Evolutionary conservation across 441 rosid species (phyloP), one percentile per base, ranked within the genome.

Genomic region (Viola pubescens): DNA sequence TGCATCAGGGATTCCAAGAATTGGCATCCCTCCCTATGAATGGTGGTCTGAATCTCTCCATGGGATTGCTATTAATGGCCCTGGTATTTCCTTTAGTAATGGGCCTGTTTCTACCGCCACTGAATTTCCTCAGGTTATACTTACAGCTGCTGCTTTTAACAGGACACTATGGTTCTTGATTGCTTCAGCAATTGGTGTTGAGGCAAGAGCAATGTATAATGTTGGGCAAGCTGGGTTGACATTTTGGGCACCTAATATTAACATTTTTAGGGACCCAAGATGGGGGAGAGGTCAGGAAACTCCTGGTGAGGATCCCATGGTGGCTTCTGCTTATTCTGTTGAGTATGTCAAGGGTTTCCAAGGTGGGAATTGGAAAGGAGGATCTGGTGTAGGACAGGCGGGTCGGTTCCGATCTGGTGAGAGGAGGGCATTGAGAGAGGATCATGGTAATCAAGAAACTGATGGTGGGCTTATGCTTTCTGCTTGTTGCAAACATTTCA

Each of bases 201-300:
- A 92, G 72, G 98, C 90, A 43, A 77, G 98, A 67, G 98, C 97
- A 11, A 92, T 92, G 98, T 86, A 89, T 65, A 92, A 92, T 46
- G 90, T 91, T 1, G 98, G 97, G 4, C 61, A 59, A 69, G 96
- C 94, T 9, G 98, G 98, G 72, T 78, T 92, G 60, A 92, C 98
- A 0, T 92, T 75, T 48, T 92, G 96, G 97, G 88, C 95, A 73
- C 98, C 98, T 10, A 89, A 92, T 56, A 84, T 92, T 11, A 92
- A 92, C 64, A 76, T 92, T 14, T 83, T 89, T 56, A 75, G 97
- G 50, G 97, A 92, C 69, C 98, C 97, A n/a, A 76, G 98, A 26
- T 89, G 98, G 98, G 98, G 98, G 16, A 85, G 97, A 53, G 95
- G 97, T 26, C 98, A 87, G 68, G 98, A 92, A 70, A 89, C 98